These are phyloP conservation scores for Corchorus capsularis DNA, from an alignment of 345 rosid species.

Conservation along the genomic window DNA sequence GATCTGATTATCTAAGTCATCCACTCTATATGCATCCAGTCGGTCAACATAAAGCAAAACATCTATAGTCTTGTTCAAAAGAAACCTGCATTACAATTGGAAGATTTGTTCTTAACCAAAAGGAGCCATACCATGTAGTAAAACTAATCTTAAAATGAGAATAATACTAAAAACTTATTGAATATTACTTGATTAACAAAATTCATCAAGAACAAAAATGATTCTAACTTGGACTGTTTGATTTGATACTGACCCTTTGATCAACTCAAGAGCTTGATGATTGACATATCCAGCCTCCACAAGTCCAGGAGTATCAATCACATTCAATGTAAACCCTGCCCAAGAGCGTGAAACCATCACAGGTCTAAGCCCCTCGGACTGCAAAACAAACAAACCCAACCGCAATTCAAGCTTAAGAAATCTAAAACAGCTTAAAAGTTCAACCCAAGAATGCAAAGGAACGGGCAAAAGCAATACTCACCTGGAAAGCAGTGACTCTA, in stretches of 20 bases:
- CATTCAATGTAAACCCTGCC: constrained; percentile 75
- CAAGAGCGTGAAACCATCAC: constrained; percentile 70
- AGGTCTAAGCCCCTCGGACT: constrained; percentile 76
- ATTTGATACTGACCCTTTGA: constrained; percentile 54
- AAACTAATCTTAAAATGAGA: background rate
- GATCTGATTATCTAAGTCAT: constrained; percentile 83
- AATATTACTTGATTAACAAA: constrained; percentile 3
- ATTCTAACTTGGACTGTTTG: background rate
- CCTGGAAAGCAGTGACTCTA: constrained; percentile 78
- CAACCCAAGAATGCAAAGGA: background rate
- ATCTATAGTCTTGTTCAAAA: constrained; percentile 75
- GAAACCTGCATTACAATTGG: constrained; percentile 50
- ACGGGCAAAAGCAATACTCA: constrained; percentile 3
- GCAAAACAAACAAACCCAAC: constrained; percentile 14
- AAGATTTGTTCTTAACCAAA: constrained; percentile 8
- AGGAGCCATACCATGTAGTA: background rate
- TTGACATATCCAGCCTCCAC: constrained; percentile 88
- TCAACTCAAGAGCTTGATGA: constrained; percentile 76
- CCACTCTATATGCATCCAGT: constrained; percentile 85
- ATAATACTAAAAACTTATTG: background rate
- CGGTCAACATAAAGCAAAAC: constrained; percentile 77
- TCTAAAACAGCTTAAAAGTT: background rate
- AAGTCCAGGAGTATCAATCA: constrained; percentile 80
- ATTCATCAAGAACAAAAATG: background rate
- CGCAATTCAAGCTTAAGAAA: background rate